Conservation (phyloP, 2,329 filamentous ascomycete species). For the Domatiomyces globalis region DNA sequence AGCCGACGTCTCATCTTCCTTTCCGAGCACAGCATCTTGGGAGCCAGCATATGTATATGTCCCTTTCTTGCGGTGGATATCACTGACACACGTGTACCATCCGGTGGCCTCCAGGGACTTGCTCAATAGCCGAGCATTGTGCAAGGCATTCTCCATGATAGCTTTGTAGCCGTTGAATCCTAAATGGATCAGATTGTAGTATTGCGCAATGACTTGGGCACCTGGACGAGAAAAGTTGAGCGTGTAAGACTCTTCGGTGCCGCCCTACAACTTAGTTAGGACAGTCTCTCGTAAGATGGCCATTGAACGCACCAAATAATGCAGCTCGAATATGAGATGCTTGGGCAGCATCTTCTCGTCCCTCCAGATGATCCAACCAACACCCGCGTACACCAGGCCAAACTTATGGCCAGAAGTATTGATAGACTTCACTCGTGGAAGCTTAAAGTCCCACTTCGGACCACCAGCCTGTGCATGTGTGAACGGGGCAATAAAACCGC, state of each 20-base stretch:
- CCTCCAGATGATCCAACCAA: constrained; percentile 59
- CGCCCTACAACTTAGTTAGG: constrained; percentile 22
- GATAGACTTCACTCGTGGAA: constrained; percentile 37
- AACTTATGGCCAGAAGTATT: constrained; percentile 40
- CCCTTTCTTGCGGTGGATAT: constrained; percentile 48
- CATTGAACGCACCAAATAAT: constrained; percentile 37
- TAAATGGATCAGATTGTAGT: constrained; percentile 59
- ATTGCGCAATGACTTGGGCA: constrained; percentile 55
- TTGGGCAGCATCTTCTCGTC: constrained; percentile 51
- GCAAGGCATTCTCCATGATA: constrained; percentile 39
- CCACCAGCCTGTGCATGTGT: constrained; percentile 29
- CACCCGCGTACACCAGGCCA: constrained; percentile 49
- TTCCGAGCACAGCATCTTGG: constrained; percentile 28
- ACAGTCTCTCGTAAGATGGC: constrained; percentile 49
- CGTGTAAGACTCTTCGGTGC: constrained; percentile 35
- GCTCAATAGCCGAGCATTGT: constrained; percentile 50
- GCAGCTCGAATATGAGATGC: constrained; percentile 55
- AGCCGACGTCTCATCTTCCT: constrained; percentile 38
- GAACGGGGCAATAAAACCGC: constrained; percentile 32
- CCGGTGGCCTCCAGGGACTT: constrained; percentile 50
- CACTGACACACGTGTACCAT: constrained; percentile 52
- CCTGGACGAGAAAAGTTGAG: constrained; percentile 60
- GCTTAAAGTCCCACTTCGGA: constrained; percentile 38
- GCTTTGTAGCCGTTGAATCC: constrained; percentile 53
- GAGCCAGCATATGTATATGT: constrained; percentile 29